Percentiles rank a stretch among this genome's conserved stretches.
These are phyloP conservation scores for Magnusiomyces magnusii DNA, from an alignment of 1,139 yeast species.

Conservation along the genomic window DNA sequence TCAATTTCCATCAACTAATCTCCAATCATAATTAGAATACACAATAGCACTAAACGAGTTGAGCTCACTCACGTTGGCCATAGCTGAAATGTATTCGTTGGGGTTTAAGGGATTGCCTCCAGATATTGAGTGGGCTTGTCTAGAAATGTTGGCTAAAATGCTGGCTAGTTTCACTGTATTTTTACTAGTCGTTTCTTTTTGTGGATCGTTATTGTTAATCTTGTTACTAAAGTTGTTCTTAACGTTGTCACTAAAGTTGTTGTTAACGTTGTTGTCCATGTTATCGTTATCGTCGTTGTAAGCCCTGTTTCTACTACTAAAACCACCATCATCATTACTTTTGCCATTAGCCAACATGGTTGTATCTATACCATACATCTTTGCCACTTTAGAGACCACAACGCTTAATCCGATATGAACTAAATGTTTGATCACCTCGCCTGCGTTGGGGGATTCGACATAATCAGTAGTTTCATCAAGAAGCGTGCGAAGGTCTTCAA, in stretches of 20 bases:
- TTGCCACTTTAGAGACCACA: conserved; percentile 25
- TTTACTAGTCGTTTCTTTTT: conserved; percentile 27
- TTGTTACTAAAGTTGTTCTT: neutral
- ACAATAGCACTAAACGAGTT: conserved; percentile 89
- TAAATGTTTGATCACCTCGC: conserved; percentile 35
- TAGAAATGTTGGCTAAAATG: conserved; percentile 57
- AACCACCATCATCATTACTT: neutral
- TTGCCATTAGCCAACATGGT: neutral
- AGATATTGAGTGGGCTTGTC: conserved; percentile 51
- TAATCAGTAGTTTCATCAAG: conserved; percentile 48
- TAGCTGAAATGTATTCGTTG: conserved; percentile 42
- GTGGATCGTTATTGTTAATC: neutral
- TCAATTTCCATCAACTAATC: conserved; percentile 13
- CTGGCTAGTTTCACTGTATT: conserved; percentile 70
- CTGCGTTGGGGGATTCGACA: conserved; percentile 39
- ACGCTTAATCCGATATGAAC: conserved; percentile 32
- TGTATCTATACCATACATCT: conserved; percentile 21
- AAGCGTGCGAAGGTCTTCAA: conserved; percentile 29
- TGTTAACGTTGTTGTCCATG: conserved; percentile 23
- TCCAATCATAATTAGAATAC: conserved; percentile 66
- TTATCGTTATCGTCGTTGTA: conserved; percentile 18
- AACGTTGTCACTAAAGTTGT: conserved; percentile 7
- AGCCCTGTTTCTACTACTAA: conserved; percentile 19
- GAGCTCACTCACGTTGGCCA: conserved; percentile 50
- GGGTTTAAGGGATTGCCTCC: conserved; percentile 42